Evolutionary conservation across 2,329 filamentous ascomycete species (phyloP).

Genomic region (Fusarium miscanthi): DNA sequence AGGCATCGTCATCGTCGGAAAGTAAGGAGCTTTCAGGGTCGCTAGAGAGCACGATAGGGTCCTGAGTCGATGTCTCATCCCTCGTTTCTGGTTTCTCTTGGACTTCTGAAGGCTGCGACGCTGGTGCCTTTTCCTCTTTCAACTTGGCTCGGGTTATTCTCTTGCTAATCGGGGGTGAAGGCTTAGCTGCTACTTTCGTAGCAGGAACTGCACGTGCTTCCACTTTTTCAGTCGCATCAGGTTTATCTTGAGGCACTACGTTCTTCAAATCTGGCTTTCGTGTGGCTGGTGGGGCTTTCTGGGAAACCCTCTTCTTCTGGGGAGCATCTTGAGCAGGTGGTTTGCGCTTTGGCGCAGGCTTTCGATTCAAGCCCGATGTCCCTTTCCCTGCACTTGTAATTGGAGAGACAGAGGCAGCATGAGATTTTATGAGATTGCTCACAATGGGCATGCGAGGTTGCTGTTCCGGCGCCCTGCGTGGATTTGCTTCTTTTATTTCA

Average conservation of each 20-base stretch:
- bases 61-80: neutral
- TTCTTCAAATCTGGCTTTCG: neutral
- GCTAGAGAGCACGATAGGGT: slow-evolving; percentile 36
- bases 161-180: neutral
- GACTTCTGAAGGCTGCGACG: neutral
- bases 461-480: neutral
- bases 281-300: neutral
- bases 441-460: slow-evolving; percentile 23
- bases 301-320: neutral
- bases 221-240: neutral
- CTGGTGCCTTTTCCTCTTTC: neutral
- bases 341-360: slow-evolving; percentile 1
- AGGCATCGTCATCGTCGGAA: neutral
- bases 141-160: neutral
- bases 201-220: neutral
- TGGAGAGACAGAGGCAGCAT: slow-evolving; percentile 30
- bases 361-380: slow-evolving; percentile 4
- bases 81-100: neutral
- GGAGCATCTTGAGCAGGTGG: neutral
- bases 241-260: neutral
- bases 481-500: slow-evolving; percentile 34
- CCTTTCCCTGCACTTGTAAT: slow-evolving; percentile 11
- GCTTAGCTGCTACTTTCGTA: neutral
- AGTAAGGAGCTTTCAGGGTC: slow-evolving; percentile 12
- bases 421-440: slow-evolving; percentile 24